Base-by-base conservation (phyloP, 140 eudicot genomes). In the Erigeron philadelphicus region DNA sequence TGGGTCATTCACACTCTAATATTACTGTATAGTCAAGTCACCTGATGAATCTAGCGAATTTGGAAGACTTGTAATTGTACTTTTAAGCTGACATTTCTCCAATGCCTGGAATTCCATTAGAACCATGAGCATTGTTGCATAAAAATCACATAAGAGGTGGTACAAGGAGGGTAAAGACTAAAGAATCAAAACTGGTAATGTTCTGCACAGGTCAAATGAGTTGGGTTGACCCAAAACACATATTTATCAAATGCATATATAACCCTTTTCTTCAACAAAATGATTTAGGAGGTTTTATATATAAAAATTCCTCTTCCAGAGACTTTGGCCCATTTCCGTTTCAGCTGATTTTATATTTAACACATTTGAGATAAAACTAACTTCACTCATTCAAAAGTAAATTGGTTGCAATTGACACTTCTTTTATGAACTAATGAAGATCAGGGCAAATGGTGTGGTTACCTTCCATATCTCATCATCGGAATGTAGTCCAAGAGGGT, bases 381-480 rank as follows among this genome's bases (percentile, higher is more conserved):
- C 23, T 23, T 9, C 6, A 56, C 38, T 19, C 61, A 56, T 56
- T 56, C 38, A 16, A 5, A 56, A 9, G 40, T 56, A 56, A 3
- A 56, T 18, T 25, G 21, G 21, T 52, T 8, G 18, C 15, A 55
- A 56, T 1, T 54, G 21, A 11, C 49, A 45, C 9, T 7, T 45
- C 12, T 45, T 45, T 1, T 54, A 54, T 15, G 17, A 21, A 54
- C 9, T 54, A n/a, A 7, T n/a, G 31, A 54, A 2, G 60, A 7
- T 54, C 60, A 17, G 8, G 17, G 11, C 41, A 18, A 35, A 6
- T 57, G 31, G 4, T 66, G 42, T 44, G 2, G 16, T 64, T 63
- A 87, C 95, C 90, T 85, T 71, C 97, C 97, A 90, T 76, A 90
- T 80, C n/a, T 86, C 85, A 11, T 88, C 83, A 58, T 91, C 97